These are phyloP conservation scores for Solanum hybrid DNA, from an alignment of 305 asterid genomes.

Conservation along the genomic window DNA sequence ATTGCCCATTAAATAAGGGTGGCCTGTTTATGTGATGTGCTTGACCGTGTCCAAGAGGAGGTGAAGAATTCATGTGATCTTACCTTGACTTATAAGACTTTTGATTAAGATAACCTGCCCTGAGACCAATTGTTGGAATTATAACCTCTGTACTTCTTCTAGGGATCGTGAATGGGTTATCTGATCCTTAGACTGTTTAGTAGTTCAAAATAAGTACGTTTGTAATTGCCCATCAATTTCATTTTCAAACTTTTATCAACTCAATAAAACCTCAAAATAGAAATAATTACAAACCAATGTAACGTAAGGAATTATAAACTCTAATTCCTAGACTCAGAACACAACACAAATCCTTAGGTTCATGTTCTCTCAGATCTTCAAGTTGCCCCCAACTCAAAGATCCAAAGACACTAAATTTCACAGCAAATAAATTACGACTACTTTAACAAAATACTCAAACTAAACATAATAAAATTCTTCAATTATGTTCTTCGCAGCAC, in stretches of 20 bases:
- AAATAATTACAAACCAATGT: background rate
- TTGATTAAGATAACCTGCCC: background rate
- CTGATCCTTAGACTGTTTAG: background rate
- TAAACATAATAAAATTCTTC: background rate
- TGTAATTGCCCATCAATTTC: background rate
- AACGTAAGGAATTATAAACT: background rate
- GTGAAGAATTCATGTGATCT: background rate
- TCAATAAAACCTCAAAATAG: background rate
- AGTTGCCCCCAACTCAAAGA: background rate
- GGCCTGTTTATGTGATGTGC: background rate
- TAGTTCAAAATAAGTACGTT: too few relatives aligned
- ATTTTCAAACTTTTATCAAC: background rate
- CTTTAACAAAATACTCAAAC: background rate
- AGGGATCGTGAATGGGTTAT: background rate
- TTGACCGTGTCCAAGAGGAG: background rate
- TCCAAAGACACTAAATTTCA: background rate
- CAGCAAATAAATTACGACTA: too few relatives aligned
- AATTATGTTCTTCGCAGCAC: background rate
- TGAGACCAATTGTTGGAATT: background rate
- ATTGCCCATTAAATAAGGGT: background rate
- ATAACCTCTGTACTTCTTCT: background rate
- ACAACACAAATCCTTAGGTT: background rate
- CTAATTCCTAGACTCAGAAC: background rate
- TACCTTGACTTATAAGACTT: background rate
- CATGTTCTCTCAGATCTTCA: background rate